Percentiles rank a stretch among this genome's conserved stretches.
phyloP scores from a whole-genome alignment of 176 grass and related monocot genomes.

The Raddia distichophylla region DNA sequence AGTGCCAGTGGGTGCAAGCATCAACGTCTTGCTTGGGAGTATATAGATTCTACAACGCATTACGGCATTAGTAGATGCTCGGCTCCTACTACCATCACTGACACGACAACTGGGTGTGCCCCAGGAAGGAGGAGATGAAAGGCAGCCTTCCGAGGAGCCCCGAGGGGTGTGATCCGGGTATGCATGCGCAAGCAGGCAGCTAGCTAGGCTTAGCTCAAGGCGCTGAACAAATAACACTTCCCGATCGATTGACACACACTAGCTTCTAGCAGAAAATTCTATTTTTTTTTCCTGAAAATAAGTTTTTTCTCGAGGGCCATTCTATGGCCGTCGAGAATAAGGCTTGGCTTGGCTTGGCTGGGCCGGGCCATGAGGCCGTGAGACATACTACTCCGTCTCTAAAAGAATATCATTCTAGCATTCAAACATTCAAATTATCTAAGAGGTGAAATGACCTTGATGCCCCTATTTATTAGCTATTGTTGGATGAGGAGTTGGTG shows the following conservation, averaged over 20 bases:
- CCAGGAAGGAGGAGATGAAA: background rate
- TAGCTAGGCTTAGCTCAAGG: background rate
- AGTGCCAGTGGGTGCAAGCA: conserved; percentile 42
- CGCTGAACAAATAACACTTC: background rate
- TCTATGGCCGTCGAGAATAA: too few species aligned
- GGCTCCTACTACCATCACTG: conserved; percentile 6
- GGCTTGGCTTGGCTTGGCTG: too few species aligned
- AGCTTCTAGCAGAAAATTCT: too few species aligned
- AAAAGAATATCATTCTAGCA: too few species aligned
- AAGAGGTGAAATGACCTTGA: too few species aligned
- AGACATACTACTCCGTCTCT: too few species aligned
- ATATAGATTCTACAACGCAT: conserved; percentile 40
- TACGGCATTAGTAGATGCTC: conserved; percentile 9
- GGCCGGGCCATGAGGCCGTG: too few species aligned
- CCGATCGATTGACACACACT: background rate
- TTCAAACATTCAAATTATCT: too few species aligned
- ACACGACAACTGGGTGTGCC: background rate
- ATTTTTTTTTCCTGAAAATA: too few species aligned
- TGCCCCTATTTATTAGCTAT: too few species aligned
- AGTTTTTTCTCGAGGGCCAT: too few species aligned
- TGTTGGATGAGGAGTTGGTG: too few species aligned
- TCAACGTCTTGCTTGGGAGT: conserved; percentile 21
- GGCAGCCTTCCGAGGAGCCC: background rate
- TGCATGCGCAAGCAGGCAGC: background rate
- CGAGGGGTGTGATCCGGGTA: background rate